These are phyloP conservation scores for Colletotrichum lupini DNA, from an alignment of 2,329 filamentous ascomycete genomes.

Conservation along the genomic window DNA sequence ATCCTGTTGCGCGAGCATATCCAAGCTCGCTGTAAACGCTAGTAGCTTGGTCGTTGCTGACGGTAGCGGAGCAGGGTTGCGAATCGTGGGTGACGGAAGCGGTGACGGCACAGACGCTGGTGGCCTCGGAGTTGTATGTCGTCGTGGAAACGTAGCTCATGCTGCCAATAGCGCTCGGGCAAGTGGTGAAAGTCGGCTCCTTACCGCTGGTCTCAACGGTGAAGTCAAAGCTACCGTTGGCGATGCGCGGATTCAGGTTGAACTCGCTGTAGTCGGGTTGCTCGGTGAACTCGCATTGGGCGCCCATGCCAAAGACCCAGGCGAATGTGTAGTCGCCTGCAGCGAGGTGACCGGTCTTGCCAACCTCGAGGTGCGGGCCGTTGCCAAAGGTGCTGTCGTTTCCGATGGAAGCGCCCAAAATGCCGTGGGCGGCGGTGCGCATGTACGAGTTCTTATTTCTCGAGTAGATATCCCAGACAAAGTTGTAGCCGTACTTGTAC, in stretches of 20 bases:
- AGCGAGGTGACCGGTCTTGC: constrained; percentile 26
- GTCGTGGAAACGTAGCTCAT: constrained; percentile 33
- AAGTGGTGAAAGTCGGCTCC: constrained; percentile 33
- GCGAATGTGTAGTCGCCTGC: constrained; percentile 34
- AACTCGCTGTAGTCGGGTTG: constrained; percentile 32
- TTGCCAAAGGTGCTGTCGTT: constrained; percentile 31
- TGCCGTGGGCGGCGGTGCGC: constrained; percentile 31
- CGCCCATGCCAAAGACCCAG: constrained; percentile 31
- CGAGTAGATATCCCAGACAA: constrained; percentile 34
- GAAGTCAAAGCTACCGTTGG: constrained; percentile 35
- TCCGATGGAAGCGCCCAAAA: constrained; percentile 21
- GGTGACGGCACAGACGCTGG: constrained; percentile 33
- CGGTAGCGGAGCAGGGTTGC: constrained; percentile 30
- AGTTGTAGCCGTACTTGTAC: constrained; percentile 33
- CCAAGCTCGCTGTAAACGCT: constrained; percentile 31
- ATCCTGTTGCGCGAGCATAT: constrained; percentile 28
- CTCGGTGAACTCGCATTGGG: constrained; percentile 33
- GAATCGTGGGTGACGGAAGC: constrained; percentile 31
- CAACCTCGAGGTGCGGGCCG: constrained; percentile 26
- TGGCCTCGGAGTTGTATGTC: constrained; percentile 30
- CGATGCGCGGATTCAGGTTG: constrained; percentile 31
- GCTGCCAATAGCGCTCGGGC: constrained; percentile 26
- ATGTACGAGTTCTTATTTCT: constrained; percentile 30
- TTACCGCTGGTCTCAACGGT: constrained; percentile 23
- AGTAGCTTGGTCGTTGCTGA: constrained; percentile 29